A percentile compares a stretch with the other conserved stretches of the same genome.
These are phyloP conservation scores for Aspergillus sp. DNA, from an alignment of 2,329 filamentous ascomycete species.

Conservation along the genomic window DNA sequence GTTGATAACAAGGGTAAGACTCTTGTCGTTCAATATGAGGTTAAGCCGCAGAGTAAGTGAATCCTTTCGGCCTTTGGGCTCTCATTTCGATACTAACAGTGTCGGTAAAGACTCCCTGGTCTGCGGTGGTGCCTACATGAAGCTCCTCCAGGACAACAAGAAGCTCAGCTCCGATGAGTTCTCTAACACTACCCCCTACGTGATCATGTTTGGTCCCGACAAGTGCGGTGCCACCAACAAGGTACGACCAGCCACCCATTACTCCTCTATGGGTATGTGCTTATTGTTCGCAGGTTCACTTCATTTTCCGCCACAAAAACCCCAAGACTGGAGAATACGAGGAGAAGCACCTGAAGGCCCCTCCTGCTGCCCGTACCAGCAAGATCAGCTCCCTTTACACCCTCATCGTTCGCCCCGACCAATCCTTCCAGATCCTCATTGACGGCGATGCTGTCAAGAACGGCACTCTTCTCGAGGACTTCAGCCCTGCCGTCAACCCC, in stretches of 20 bases:
- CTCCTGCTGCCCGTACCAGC: slow-evolving; percentile 81
- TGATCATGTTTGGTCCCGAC: slow-evolving; percentile 99
- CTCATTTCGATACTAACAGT: slow-evolving; percentile 2
- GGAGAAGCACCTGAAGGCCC: slow-evolving; percentile 93
- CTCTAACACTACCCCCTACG: slow-evolving; percentile 93
- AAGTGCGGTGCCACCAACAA: slow-evolving; percentile 99
- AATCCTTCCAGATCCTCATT: slow-evolving; percentile 89
- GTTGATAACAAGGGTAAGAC: slow-evolving; percentile 97
- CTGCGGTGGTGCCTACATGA: slow-evolving; percentile 98
- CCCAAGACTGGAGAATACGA: slow-evolving; percentile 99
- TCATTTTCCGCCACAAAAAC: slow-evolving; percentile 99
- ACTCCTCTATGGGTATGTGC: neutral
- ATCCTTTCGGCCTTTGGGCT: neutral
- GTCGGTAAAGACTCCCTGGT: slow-evolving; percentile 75
- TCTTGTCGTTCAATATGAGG: slow-evolving; percentile 97
- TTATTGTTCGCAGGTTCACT: slow-evolving; percentile 59
- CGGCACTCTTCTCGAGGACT: slow-evolving; percentile 91
- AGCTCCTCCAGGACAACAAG: slow-evolving; percentile 97
- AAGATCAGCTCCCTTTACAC: slow-evolving; percentile 97
- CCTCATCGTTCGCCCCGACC: slow-evolving; percentile 92
- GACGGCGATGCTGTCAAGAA: slow-evolving; percentile 86
- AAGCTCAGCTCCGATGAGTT: slow-evolving; percentile 97
- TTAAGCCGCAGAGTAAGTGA: slow-evolving; percentile 92
- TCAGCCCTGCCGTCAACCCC: slow-evolving; percentile 90
- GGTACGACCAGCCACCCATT: slow-evolving; percentile 52